Percentiles rank a stretch among this genome's conserved stretches.
phyloP scores from a whole-genome alignment of 164 flowering plant genomes.

The Liquidambar formosana region DNA sequence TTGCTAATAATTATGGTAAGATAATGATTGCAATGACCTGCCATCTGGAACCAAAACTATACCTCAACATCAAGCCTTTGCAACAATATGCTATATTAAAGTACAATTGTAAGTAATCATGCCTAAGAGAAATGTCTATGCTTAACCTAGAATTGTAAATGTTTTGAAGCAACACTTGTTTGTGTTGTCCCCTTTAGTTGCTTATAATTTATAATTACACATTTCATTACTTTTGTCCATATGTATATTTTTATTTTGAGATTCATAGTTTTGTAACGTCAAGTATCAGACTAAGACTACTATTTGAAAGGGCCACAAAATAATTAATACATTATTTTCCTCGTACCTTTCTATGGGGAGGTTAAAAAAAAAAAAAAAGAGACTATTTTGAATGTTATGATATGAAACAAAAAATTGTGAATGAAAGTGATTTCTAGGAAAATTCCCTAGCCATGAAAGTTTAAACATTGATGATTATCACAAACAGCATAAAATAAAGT shows the following conservation, averaged over 20 bases:
- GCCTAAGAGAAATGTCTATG: neutral
- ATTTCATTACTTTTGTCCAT: too few species aligned
- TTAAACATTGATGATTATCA: neutral
- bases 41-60: neutral
- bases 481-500: neutral
- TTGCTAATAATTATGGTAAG: neutral
- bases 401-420: too few species aligned
- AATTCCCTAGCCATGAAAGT: neutral
- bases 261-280: neutral
- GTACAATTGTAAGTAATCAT: neutral
- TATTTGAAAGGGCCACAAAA: too few species aligned
- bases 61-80: neutral
- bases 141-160: neutral
- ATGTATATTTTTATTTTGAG: neutral
- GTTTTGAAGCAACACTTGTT: neutral
- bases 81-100: neutral
- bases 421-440: too few species aligned
- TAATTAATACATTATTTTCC: too few species aligned
- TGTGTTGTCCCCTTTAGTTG: too few species aligned
- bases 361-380: too few species aligned
- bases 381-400: too few species aligned
- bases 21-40: neutral
- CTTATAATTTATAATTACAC: too few species aligned
- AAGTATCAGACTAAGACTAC: neutral
- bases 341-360: too few species aligned